Conservation (phyloP, 108 stramenopile species). For the Chaetoceros tenuissimus region DNA sequence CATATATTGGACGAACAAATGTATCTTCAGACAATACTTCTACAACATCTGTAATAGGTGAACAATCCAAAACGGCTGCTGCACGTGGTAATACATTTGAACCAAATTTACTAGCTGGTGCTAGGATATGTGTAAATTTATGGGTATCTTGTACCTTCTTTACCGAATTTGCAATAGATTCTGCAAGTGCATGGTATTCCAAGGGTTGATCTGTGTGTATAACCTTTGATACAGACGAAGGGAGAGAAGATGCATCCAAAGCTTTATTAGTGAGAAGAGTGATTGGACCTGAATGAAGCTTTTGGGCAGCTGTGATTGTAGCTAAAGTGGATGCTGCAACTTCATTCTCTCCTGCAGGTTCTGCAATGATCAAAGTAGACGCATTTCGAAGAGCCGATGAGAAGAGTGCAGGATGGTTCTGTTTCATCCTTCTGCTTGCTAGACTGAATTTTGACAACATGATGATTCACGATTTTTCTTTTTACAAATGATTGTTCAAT, state of each 20-base stretch:
- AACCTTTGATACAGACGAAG: conserved; percentile 51
- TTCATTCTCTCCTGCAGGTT: not conserved
- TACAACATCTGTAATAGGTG: conserved; percentile 91
- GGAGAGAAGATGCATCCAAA: conserved; percentile 32
- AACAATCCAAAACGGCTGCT: conserved; percentile 85
- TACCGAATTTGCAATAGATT: conserved; percentile 60
- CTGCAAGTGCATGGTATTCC: conserved; percentile 21
- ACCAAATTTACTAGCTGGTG: conserved; percentile 82
- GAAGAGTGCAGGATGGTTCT: too few relatives aligned
- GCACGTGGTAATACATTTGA: conserved; percentile 91
- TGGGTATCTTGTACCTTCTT: conserved; percentile 25
- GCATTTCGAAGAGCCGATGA: too few relatives aligned
- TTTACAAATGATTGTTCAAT: too few relatives aligned
- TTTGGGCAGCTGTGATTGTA: conserved; percentile 62
- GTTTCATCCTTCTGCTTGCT: too few relatives aligned
- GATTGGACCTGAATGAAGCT: conserved; percentile 41
- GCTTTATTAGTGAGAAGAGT: conserved; percentile 51
- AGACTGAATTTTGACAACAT: too few relatives aligned
- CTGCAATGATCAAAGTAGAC: not conserved
- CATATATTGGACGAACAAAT: conserved; percentile 97
- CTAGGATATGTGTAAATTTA: conserved; percentile 62
- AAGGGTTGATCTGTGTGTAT: conserved; percentile 30
- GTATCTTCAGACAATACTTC: conserved; percentile 64
- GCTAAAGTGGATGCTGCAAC: conserved; percentile 30
- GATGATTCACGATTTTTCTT: too few relatives aligned